A percentile compares a stretch with the other conserved stretches of the same genome.
These are phyloP conservation scores for Sicyos edulis DNA, from an alignment of 306 rosid species.

Conservation along the genomic window DNA sequence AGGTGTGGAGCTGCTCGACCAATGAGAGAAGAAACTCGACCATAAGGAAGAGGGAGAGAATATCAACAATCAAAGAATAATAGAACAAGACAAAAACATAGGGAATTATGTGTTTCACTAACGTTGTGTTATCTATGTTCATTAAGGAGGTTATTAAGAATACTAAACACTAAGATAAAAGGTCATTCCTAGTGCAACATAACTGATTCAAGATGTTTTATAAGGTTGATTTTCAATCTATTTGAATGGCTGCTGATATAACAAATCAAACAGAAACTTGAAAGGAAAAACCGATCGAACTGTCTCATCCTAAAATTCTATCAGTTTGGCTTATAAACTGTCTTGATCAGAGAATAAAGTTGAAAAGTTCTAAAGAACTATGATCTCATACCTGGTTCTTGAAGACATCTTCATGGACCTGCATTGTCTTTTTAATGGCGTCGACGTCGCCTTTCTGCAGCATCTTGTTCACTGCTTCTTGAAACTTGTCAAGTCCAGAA, in stretches of 20 bases:
- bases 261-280: not conserved
- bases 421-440: constrained; percentile 73
- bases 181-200: too few relatives aligned
- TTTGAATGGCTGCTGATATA: too few relatives aligned
- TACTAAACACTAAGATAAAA: too few relatives aligned
- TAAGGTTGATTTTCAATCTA: too few relatives aligned
- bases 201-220: too few relatives aligned
- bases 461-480: constrained; percentile 46
- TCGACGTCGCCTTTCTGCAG: constrained; percentile 52
- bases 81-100: too few relatives aligned
- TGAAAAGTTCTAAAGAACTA: not conserved
- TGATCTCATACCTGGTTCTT: constrained; percentile 61
- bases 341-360: too few relatives aligned
- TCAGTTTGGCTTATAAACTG: constrained; percentile 1
- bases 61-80: too few relatives aligned
- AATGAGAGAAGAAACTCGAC: too few relatives aligned
- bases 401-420: constrained; percentile 75
- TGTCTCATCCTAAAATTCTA: not conserved
- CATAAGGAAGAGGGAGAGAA: too few relatives aligned
- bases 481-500: constrained; percentile 35
- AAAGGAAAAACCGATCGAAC: not conserved
- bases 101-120: not conserved
- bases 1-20: too few relatives aligned
- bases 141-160: too few relatives aligned
- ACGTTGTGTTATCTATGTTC: not conserved